Evolutionary conservation across 1,139 yeast species (phyloP).

Genomic region (Nadsonia starkeyi-henricii): DNA sequence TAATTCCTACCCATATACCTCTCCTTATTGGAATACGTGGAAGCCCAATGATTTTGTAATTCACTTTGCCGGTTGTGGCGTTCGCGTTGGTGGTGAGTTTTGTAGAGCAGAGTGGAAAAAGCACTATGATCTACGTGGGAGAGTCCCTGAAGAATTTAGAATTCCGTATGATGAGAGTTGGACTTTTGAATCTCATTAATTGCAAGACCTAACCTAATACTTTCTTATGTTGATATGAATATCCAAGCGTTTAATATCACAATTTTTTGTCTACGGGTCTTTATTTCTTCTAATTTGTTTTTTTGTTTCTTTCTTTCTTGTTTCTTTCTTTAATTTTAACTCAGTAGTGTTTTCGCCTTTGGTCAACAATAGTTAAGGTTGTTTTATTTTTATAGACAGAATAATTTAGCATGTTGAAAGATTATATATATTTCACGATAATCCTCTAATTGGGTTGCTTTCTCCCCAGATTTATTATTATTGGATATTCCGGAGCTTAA

Average conservation of each 20-base stretch:
- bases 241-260: too few relatives aligned
- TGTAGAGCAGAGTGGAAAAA: slow-evolving; percentile 4
- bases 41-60: slow-evolving; percentile 17
- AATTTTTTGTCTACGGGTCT: too few relatives aligned
- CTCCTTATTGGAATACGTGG: slow-evolving; percentile 12
- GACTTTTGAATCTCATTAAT: background rate
- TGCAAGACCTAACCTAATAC: background rate
- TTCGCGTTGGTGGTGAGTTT: slow-evolving; percentile 5
- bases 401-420: slow-evolving; percentile 11
- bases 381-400: background rate
- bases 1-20: slow-evolving; percentile 18
- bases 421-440: slow-evolving; percentile 25
- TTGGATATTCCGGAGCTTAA: slow-evolving; percentile 69
- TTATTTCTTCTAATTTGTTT: too few relatives aligned
- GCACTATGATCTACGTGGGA: slow-evolving; percentile 2
- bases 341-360: too few relatives aligned
- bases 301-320: too few relatives aligned
- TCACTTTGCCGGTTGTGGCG: slow-evolving; percentile 18
- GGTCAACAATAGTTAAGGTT: too few relatives aligned
- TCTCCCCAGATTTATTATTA: slow-evolving; percentile 8
- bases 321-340: too few relatives aligned
- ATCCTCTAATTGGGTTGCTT: background rate
- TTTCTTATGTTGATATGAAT: too few relatives aligned
- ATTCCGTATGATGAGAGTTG: slow-evolving; percentile 2
- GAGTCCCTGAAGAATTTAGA: slow-evolving; percentile 9